Evolutionary conservation across 1,139 yeast genomes (phyloP).

Genomic region (Candida frijolesensis): DNA sequence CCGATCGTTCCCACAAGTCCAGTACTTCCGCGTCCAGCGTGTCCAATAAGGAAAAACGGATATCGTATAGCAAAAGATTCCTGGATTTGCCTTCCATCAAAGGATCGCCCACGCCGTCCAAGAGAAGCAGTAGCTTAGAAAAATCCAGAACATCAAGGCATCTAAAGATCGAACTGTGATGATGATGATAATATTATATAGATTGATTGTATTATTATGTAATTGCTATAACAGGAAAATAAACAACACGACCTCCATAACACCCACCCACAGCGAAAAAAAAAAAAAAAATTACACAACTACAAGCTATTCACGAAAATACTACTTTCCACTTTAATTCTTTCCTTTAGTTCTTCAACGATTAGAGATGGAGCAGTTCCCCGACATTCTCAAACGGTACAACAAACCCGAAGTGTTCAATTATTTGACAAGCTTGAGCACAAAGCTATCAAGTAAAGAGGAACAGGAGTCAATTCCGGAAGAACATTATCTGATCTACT

Average conservation of each 20-base stretch:
- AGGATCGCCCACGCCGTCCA: slow-evolving; percentile 15
- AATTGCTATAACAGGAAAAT: background rate
- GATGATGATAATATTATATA: background rate
- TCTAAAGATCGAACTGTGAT: slow-evolving; percentile 3
- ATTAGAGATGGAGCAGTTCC: slow-evolving; percentile 19
- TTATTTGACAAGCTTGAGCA: slow-evolving; percentile 27
- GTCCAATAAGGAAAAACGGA: slow-evolving; percentile 10
- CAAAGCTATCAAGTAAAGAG: slow-evolving; percentile 19
- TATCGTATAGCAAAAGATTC: slow-evolving; percentile 16
- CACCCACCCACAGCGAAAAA: background rate
- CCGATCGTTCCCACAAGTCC: slow-evolving; percentile 6
- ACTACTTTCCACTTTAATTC: too few species aligned
- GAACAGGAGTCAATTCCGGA: slow-evolving; percentile 12
- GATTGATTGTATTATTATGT: slow-evolving; percentile 1
- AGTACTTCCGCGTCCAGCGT: background rate
- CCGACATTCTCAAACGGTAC: slow-evolving; percentile 20
- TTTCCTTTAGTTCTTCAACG: background rate
- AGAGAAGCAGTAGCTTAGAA: slow-evolving; percentile 3
- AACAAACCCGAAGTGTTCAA: slow-evolving; percentile 26
- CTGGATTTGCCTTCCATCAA: slow-evolving; percentile 17
- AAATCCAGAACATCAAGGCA: slow-evolving; percentile 7
- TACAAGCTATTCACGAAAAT: slow-evolving; percentile 1
- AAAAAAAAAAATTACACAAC: background rate
- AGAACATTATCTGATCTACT: slow-evolving; percentile 19
- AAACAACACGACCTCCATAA: background rate